Conservation (phyloP, 2,329 filamentous ascomycete genomes). For the Alternaria sp. region DNA sequence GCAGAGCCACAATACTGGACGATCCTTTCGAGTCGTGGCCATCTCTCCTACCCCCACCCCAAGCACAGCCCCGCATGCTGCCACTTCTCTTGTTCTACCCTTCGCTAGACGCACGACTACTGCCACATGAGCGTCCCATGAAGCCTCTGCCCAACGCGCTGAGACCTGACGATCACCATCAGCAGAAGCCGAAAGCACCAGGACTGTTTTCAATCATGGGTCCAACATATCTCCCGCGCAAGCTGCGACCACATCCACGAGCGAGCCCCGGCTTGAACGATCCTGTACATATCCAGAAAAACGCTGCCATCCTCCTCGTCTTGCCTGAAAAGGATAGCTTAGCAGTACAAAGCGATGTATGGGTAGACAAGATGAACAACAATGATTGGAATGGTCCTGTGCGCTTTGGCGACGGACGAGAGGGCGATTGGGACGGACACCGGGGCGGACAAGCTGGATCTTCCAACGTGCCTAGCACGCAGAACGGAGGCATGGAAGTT, state of each 20-base stretch:
- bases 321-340: slow-evolving; percentile 53
- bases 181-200: slow-evolving; percentile 42
- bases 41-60: slow-evolving; percentile 45
- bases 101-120: slow-evolving; percentile 52
- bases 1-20: slow-evolving; percentile 42
- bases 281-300: slow-evolving; percentile 47
- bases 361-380: slow-evolving; percentile 52
- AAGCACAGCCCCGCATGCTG: slow-evolving; percentile 46
- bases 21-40: slow-evolving; percentile 49
- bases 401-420: slow-evolving; percentile 46
- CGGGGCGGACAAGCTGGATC: slow-evolving; percentile 28
- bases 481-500: slow-evolving; percentile 50
- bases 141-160: slow-evolving; percentile 48
- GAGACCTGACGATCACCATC: slow-evolving; percentile 42
- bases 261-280: slow-evolving; percentile 53
- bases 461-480: slow-evolving; percentile 17
- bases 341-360: slow-evolving; percentile 54
- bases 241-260: slow-evolving; percentile 49
- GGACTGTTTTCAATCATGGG: slow-evolving; percentile 53
- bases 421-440: slow-evolving; percentile 43
- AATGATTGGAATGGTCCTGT: slow-evolving; percentile 45
- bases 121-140: slow-evolving; percentile 53
- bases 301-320: slow-evolving; percentile 54
- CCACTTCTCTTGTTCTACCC: slow-evolving; percentile 57
- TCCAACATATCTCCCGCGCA: slow-evolving; percentile 53